Conservation (phyloP, 805 yeast species). For the Lipomyces kockii region DNA sequence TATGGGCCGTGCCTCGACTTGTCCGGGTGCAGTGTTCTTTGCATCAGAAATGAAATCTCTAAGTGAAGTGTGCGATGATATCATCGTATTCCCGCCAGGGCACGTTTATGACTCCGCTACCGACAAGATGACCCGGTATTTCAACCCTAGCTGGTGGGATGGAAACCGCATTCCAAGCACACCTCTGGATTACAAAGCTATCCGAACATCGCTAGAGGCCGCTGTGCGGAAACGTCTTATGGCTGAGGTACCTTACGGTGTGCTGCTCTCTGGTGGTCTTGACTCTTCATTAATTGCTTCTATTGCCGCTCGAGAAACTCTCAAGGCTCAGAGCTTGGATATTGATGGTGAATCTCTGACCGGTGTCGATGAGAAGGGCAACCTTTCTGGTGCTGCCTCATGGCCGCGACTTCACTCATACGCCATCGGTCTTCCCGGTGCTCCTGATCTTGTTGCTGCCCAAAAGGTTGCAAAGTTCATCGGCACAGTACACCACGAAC, state of each 20-base stretch:
- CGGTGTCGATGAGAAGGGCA: slow-evolving; percentile 90
- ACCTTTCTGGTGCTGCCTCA: slow-evolving; percentile 67
- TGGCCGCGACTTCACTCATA: slow-evolving; percentile 85
- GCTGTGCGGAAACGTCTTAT: slow-evolving; percentile 98
- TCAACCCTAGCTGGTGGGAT: slow-evolving; percentile 94
- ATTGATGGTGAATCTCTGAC: slow-evolving; percentile 69
- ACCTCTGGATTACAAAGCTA: slow-evolving; percentile 70
- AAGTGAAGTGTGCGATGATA: slow-evolving; percentile 91
- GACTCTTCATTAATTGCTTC: slow-evolving; percentile 96
- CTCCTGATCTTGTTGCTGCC: slow-evolving; percentile 97
- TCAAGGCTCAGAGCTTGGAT: slow-evolving; percentile 56
- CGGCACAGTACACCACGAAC: slow-evolving; percentile 97
- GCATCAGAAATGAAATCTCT: slow-evolving; percentile 95
- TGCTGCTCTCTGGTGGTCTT: slow-evolving; percentile 93
- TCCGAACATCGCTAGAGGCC: slow-evolving; percentile 83
- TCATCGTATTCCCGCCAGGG: slow-evolving; percentile 97
- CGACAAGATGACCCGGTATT: slow-evolving; percentile 84
- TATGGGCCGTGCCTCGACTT: slow-evolving; percentile 77
- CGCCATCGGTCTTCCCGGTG: slow-evolving; percentile 96
- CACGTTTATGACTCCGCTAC: slow-evolving; percentile 93
- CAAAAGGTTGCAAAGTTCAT: slow-evolving; percentile 94
- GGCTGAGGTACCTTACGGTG: slow-evolving; percentile 99
- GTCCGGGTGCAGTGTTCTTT: slow-evolving; percentile 80
- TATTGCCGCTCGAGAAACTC: slow-evolving; percentile 95
- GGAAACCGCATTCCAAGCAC: slow-evolving; percentile 72